A percentile compares a stretch with the other conserved stretches of the same genome.
phyloP scores from a whole-genome alignment of 2,329 filamentous ascomycete species.

The Periconia macrospinosa region DNA sequence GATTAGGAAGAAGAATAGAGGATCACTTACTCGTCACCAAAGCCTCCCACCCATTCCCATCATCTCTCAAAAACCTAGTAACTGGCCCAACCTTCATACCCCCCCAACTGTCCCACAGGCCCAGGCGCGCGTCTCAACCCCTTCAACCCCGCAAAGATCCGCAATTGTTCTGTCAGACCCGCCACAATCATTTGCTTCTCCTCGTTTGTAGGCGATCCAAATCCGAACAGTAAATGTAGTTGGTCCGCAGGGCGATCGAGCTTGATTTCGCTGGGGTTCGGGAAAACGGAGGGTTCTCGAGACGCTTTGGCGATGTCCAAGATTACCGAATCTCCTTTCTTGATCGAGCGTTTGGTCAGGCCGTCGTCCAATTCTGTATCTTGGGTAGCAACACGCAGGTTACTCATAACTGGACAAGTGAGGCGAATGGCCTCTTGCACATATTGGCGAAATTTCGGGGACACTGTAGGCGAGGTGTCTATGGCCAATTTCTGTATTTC shows the following conservation, averaged over 20 bases:
- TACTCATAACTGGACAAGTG: constrained; percentile 1
- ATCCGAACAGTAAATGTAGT: constrained; percentile 1
- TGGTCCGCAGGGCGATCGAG: constrained; percentile 12
- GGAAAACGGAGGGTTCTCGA: constrained; percentile 9
- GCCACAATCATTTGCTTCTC: constrained; percentile 8
- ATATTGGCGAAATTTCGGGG: constrained; percentile 10
- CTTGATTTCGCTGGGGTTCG: constrained; percentile 7
- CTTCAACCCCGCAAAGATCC: constrained; percentile 10
- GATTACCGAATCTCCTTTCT: constrained; percentile 6
- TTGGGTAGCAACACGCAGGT: constrained; percentile 4
- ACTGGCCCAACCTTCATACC: constrained; percentile 5
- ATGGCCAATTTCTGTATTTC: constrained; percentile 6
- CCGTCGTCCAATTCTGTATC: constrained; percentile 5
- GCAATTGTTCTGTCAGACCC: constrained; percentile 12
- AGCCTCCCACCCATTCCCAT: constrained; percentile 11
- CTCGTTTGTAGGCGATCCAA: constrained; percentile 8
- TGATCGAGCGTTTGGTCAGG: constrained; percentile 1
- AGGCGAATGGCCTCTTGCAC: constrained; percentile 12
- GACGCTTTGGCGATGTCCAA: constrained; percentile 10
- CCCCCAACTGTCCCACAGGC: constrained; percentile 1
- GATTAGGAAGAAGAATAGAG: not conserved
- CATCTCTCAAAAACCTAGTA: constrained; percentile 13
- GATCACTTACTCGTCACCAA: constrained; percentile 9
- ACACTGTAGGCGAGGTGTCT: constrained; percentile 1
- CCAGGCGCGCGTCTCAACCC: constrained; percentile 7